Conservation (phyloP, 768 basidiomycete genomes). For the Boletus eberwhitei region DNA sequence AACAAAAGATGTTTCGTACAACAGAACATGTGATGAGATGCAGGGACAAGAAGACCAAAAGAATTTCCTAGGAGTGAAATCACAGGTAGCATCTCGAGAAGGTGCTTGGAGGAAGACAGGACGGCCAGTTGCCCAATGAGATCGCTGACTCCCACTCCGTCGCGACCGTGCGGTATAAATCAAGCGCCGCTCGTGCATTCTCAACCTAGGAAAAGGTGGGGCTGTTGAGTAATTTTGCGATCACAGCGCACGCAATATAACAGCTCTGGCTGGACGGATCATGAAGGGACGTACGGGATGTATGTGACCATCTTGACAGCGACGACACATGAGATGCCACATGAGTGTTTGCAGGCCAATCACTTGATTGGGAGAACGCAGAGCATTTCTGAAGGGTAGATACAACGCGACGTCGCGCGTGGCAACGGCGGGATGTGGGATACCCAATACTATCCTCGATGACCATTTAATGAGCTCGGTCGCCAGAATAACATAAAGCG, state of each 20-base stretch:
- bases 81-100: constrained; percentile 78
- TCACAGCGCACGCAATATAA: not conserved
- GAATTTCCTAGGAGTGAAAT: constrained; percentile 7
- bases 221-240: constrained; percentile 10
- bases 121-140: constrained; percentile 66
- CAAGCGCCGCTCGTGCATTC: constrained; percentile 62
- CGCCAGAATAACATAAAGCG: not conserved
- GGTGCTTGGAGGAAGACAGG: constrained; percentile 68
- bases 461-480: constrained; percentile 13
- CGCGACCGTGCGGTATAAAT: constrained; percentile 53
- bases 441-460: constrained; percentile 59
- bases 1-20: constrained; percentile 13
- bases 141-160: constrained; percentile 66
- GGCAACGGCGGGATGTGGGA: constrained; percentile 72
- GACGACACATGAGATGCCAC: constrained; percentile 79
- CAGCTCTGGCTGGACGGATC: not conserved
- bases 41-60: constrained; percentile 16
- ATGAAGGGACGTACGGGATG: constrained; percentile 57
- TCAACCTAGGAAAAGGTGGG: constrained; percentile 50
- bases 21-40: constrained; percentile 2
- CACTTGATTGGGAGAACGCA: constrained; percentile 62
- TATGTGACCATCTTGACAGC: constrained; percentile 67
- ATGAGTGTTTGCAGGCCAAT: constrained; percentile 75
- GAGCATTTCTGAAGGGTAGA: constrained; percentile 71
- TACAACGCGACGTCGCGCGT: constrained; percentile 83